phyloP scores from a whole-genome alignment of 73 alveolate genomes.

The Paramecium caudatum region DNA sequence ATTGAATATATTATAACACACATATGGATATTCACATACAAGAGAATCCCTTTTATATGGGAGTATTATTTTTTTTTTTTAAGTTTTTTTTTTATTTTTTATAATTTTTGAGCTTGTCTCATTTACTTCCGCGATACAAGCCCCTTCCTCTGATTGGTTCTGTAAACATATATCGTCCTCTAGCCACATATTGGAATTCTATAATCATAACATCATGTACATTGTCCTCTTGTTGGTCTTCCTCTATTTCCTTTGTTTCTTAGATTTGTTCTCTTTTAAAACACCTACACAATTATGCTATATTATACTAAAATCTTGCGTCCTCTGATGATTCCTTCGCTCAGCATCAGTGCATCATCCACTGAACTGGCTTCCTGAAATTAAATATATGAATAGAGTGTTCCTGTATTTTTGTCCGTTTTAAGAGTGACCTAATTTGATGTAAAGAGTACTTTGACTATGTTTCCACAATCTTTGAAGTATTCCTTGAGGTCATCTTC shows the following conservation, averaged over 20 bases:
- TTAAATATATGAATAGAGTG: slow-evolving; percentile 38
- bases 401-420: slow-evolving; percentile 38
- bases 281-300: neutral
- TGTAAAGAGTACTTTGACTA: neutral
- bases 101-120: slow-evolving; percentile 8
- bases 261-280: slow-evolving; percentile 57
- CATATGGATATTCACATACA: no score
- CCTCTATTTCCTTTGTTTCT: slow-evolving; percentile 52
- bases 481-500: slow-evolving; percentile 53
- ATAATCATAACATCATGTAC: neutral
- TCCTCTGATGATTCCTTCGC: slow-evolving; percentile 61
- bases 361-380: neutral
- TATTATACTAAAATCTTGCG: neutral
- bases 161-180: slow-evolving; percentile 44
- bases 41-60: no score
- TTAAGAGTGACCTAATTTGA: slow-evolving; percentile 10
- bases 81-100: no score
- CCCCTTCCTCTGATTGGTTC: slow-evolving; percentile 68
- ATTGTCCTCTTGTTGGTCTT: slow-evolving; percentile 40
- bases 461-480: slow-evolving; percentile 65
- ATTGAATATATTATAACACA: no score
- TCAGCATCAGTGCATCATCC: slow-evolving; percentile 37
- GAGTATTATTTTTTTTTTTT: no score
- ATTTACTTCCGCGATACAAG: slow-evolving; percentile 44
- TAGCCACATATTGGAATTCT: slow-evolving; percentile 28